Evolutionary conservation across 371 early-diverging fungal species (phyloP).

Genomic region (Cokeromyces recurvatus): DNA sequence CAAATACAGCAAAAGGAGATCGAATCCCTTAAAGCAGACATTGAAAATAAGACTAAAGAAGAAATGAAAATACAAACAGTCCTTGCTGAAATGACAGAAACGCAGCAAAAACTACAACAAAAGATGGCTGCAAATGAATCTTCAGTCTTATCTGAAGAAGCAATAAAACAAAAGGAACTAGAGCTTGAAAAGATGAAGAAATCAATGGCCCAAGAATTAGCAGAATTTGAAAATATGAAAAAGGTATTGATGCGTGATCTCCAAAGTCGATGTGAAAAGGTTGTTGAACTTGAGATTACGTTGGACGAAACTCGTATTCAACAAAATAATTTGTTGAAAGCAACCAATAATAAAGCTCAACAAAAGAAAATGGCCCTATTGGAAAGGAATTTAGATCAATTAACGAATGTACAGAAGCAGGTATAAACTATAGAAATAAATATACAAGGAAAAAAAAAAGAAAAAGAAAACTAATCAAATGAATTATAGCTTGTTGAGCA

Average conservation of each 20-base stretch:
- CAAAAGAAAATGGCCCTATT: conserved; percentile 93
- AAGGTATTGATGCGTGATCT: conserved; percentile 95
- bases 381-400: conserved; percentile 93
- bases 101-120: conserved; percentile 63
- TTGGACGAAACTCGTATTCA: conserved; percentile 90
- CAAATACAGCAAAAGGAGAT: conserved; percentile 80
- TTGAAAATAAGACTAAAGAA: conserved; percentile 73
- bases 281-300: conserved; percentile 89
- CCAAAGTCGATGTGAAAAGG: conserved; percentile 93
- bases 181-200: conserved; percentile 85
- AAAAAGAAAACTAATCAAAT: no score
- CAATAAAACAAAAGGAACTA: conserved; percentile 61
- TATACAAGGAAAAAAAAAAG: no score
- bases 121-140: neutral
- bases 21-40: conserved; percentile 60
- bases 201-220: conserved; percentile 86
- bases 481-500: conserved; percentile 77
- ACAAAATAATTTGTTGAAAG: conserved; percentile 76
- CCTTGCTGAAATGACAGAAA: conserved; percentile 54
- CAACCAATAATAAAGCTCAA: conserved; percentile 77
- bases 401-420: conserved; percentile 90
- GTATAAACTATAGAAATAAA: no score
- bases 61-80: conserved; percentile 53
- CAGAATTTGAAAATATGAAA: conserved; percentile 96
- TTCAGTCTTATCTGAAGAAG: conserved; percentile 15